A percentile compares a stretch with the other conserved stretches of the same genome.
Conservation (phyloP, 768 basidiomycete species). For the Boletus edulis region DNA sequence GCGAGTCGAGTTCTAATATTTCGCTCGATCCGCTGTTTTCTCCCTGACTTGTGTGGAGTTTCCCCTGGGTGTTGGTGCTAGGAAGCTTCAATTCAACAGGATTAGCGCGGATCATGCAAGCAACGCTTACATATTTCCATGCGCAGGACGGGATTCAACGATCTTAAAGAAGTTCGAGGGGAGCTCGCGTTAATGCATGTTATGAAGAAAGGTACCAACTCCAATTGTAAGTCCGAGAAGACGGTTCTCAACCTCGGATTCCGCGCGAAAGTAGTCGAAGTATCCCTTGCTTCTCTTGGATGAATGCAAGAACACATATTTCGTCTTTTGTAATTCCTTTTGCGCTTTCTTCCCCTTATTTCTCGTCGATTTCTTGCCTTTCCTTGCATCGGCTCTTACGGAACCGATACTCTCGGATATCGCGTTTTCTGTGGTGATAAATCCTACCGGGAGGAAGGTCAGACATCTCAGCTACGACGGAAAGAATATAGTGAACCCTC, state of each 20-base stretch:
- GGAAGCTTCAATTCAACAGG: background rate
- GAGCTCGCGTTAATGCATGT: background rate
- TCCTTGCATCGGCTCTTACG: constrained; percentile 36
- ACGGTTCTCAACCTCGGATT: constrained; percentile 54
- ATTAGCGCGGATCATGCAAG: background rate
- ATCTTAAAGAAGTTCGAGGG: constrained; percentile 5
- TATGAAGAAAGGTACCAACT: constrained; percentile 36
- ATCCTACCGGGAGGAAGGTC: constrained; percentile 41
- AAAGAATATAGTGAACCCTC: constrained; percentile 49
- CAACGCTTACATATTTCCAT: constrained; percentile 13
- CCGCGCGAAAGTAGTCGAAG: constrained; percentile 67
- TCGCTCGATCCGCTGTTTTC: background rate
- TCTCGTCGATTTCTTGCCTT: constrained; percentile 42
- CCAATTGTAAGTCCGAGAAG: constrained; percentile 59
- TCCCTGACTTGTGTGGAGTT: background rate
- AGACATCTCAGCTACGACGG: background rate
- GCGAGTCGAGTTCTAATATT: constrained; percentile 24
- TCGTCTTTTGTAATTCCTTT: constrained; percentile 53
- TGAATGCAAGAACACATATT: constrained; percentile 55
- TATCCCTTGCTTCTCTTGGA: constrained; percentile 48
- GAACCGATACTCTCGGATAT: constrained; percentile 50
- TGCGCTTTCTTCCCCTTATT: constrained; percentile 40
- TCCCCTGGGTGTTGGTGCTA: constrained; percentile 1
- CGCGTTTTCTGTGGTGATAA: constrained; percentile 51
- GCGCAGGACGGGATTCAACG: constrained; percentile 4